These are phyloP conservation scores for Spizellomyces punctatus DNA, from an alignment of 192 early-diverging fungal species.

Conservation along the genomic window DNA sequence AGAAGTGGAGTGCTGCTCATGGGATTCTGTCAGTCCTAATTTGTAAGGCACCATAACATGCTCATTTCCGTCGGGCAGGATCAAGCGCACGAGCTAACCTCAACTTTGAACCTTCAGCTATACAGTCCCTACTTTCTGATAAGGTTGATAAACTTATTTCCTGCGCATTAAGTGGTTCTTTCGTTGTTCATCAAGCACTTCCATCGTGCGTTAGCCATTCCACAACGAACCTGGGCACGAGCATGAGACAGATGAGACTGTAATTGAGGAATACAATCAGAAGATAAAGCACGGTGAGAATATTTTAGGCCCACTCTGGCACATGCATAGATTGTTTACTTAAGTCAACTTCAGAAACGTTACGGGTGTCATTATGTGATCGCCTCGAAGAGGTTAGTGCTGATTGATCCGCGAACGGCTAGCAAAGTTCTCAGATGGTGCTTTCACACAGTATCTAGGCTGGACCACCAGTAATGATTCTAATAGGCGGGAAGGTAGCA, in stretches of 20 bases:
- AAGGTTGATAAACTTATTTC: slow-evolving; percentile 26
- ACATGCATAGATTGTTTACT: background rate
- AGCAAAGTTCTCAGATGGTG: background rate
- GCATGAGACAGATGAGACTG: slow-evolving; percentile 37
- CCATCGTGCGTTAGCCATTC: slow-evolving; percentile 40
- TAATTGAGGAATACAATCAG: slow-evolving; percentile 56
- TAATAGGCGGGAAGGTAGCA: background rate
- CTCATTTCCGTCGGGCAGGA: background rate
- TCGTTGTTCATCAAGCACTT: slow-evolving; percentile 2
- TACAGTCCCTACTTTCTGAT: slow-evolving; percentile 65
- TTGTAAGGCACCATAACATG: slow-evolving; percentile 24
- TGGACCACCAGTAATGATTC: slow-evolving; percentile 15
- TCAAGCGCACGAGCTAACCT: no score
- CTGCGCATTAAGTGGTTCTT: slow-evolving; percentile 14
- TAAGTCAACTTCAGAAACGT: slow-evolving; percentile 47
- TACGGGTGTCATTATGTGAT: slow-evolving; percentile 62
- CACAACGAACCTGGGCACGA: slow-evolving; percentile 69
- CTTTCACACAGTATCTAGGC: background rate
- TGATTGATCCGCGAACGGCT: slow-evolving; percentile 1
- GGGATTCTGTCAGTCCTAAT: slow-evolving; percentile 61
- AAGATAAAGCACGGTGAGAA: slow-evolving; percentile 62
- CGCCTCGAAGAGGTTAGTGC: slow-evolving; percentile 48
- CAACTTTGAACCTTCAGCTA: slow-evolving; percentile 25
- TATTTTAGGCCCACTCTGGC: background rate
- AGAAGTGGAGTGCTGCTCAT: slow-evolving; percentile 63